Evolutionary conservation across 192 early-diverging fungal genomes (phyloP).

Genomic region (Thoreauomyces humboldtii): DNA sequence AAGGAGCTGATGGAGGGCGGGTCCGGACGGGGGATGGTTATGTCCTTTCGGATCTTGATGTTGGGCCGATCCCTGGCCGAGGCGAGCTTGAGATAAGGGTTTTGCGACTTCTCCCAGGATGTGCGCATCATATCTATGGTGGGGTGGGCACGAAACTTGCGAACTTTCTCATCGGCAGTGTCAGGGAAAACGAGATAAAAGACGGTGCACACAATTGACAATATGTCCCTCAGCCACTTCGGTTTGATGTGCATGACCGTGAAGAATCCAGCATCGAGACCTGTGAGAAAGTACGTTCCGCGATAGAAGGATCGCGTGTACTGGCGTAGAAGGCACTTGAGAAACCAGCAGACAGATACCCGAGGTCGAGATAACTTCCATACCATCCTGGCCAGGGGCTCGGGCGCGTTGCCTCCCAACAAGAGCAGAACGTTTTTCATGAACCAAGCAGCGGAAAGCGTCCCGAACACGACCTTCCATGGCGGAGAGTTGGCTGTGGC

Average conservation of each 20-base stretch:
- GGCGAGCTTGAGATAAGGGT: constrained; percentile 60
- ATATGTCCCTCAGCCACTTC: constrained; percentile 69
- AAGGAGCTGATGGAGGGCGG: constrained; percentile 45
- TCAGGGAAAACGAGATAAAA: constrained; percentile 87
- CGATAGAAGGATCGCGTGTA: constrained; percentile 91
- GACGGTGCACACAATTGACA: constrained; percentile 72
- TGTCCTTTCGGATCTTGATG: constrained; percentile 40
- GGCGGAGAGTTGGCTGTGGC: constrained; percentile 39
- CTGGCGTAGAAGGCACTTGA: constrained; percentile 39
- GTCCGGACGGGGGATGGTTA: constrained; percentile 36
- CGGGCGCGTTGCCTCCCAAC: constrained; percentile 74
- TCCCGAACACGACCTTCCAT: constrained; percentile 74
- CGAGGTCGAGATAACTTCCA: neutral
- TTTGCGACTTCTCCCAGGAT: constrained; percentile 80
- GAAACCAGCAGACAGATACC: constrained; percentile 26
- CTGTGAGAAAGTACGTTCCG: constrained; percentile 83
- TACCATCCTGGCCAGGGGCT: constrained; percentile 75
- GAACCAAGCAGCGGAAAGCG: constrained; percentile 65
- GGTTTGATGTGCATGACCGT: constrained; percentile 81
- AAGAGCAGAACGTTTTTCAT: constrained; percentile 67
- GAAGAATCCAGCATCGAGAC: constrained; percentile 92
- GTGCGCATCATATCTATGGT: constrained; percentile 83
- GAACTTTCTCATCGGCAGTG: constrained; percentile 79
- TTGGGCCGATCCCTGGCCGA: constrained; percentile 44
- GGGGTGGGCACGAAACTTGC: constrained; percentile 70